Percentiles rank a stretch among this genome's conserved stretches.
These are phyloP conservation scores for Phytophthora lateralis DNA, from an alignment of 352 stramenopile species.

Conservation along the genomic window DNA sequence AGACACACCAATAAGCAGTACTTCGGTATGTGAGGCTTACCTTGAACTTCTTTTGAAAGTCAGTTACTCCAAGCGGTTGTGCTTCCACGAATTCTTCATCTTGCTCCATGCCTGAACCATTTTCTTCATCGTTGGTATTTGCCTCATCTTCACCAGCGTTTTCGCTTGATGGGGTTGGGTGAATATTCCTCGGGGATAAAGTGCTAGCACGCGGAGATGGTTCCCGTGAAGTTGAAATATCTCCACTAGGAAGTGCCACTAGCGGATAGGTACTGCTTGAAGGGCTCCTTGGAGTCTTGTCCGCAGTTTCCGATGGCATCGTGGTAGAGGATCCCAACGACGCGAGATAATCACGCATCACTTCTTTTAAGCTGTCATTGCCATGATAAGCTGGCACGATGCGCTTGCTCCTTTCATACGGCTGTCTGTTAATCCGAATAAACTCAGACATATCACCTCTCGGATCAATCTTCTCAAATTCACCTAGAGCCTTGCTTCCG, in stretches of 20 bases:
- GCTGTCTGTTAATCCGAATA: constrained; percentile 53
- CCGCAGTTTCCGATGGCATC: constrained; percentile 18
- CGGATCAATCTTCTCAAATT: constrained; percentile 62
- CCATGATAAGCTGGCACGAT: constrained; percentile 50
- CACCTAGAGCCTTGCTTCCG: constrained; percentile 40
- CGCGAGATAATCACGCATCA: constrained; percentile 55
- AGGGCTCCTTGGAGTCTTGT: constrained; percentile 18
- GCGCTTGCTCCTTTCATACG: constrained; percentile 50
- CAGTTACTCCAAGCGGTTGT: constrained; percentile 59
- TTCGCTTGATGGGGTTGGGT: constrained; percentile 4
- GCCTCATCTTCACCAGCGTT: constrained; percentile 12
- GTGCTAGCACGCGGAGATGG: constrained; percentile 10
- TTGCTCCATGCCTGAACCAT: constrained; percentile 20
- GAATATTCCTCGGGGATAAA: constrained; percentile 1
- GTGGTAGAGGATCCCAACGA: constrained; percentile 16
- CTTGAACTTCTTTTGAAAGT: constrained; percentile 88
- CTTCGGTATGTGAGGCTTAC: constrained; percentile 25
- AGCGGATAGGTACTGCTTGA: constrained; percentile 3
- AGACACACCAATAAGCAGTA: not conserved
- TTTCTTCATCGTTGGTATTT: constrained; percentile 20
- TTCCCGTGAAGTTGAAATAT: constrained; percentile 14
- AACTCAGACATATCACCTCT: constrained; percentile 71
- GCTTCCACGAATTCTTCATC: constrained; percentile 51
- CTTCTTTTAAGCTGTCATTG: constrained; percentile 61
- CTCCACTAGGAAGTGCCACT: constrained; percentile 9